These are phyloP conservation scores for Rhizopogon vulgaris DNA, from an alignment of 768 basidiomycete genomes.

Conservation along the genomic window DNA sequence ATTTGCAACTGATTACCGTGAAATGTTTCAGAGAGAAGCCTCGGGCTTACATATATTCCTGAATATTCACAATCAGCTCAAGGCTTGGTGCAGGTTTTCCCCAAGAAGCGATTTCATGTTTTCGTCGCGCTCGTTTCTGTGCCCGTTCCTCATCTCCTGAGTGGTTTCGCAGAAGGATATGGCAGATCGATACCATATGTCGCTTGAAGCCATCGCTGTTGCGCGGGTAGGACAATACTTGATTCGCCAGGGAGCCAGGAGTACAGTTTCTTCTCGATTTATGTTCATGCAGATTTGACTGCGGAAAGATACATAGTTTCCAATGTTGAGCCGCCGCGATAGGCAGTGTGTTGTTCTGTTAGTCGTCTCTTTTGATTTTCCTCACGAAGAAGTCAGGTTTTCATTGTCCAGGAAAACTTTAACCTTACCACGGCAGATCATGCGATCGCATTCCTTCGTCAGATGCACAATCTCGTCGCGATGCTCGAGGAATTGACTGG, in stretches of 20 bases:
- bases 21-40: no score
- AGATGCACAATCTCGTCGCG: slow-evolving; percentile 10
- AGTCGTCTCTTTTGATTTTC: neutral
- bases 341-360: neutral
- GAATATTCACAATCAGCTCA: no score
- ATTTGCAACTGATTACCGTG: no score
- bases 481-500: neutral
- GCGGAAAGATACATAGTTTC: slow-evolving; percentile 5
- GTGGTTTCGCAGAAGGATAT: neutral
- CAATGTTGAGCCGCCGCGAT: neutral
- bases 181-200: neutral
- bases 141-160: slow-evolving; percentile 10
- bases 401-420: neutral
- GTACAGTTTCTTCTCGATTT: slow-evolving; percentile 8
- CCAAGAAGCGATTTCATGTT: slow-evolving; percentile 7
- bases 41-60: no score
- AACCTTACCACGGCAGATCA: neutral
- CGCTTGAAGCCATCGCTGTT: slow-evolving; percentile 7
- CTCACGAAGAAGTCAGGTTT: neutral
- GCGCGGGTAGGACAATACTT: neutral
- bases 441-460: slow-evolving; percentile 2
- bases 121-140: neutral
- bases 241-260: neutral
- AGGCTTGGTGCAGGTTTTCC: neutral
- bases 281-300: slow-evolving; percentile 1